Percentiles rank a stretch among this genome's conserved stretches.
Conservation (phyloP, 768 basidiomycete genomes). For the Lactarius akahatsu region DNA sequence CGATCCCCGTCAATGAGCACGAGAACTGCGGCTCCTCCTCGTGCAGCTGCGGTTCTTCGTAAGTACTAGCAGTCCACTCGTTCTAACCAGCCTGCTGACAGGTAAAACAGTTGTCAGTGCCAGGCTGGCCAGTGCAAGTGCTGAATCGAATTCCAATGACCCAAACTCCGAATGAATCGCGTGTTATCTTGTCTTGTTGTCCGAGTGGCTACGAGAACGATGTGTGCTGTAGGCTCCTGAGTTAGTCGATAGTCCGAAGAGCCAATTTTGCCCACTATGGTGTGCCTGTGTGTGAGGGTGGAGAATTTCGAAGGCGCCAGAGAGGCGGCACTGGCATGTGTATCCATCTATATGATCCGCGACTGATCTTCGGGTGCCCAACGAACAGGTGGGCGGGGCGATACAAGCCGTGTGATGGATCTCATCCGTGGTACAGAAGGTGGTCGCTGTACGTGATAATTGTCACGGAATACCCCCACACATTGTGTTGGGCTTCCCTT, state of each 20-base stretch:
- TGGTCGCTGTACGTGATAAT: too few species aligned
- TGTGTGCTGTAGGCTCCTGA: neutral
- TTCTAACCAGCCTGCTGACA: neutral
- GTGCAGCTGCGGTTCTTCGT: slow-evolving; percentile 3
- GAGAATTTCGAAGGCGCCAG: neutral
- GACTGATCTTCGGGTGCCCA: too few species aligned
- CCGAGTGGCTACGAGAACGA: neutral
- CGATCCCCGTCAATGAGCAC: slow-evolving; percentile 6
- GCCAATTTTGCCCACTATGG: too few species aligned
- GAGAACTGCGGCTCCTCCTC: neutral
- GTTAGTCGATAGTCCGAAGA: too few species aligned
- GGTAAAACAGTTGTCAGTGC: slow-evolving; percentile 1
- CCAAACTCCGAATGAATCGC: neutral
- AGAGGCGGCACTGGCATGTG: too few species aligned
- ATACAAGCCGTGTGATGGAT: neutral
- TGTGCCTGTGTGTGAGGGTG: neutral
- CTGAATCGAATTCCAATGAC: neutral
- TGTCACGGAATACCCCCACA: too few species aligned
- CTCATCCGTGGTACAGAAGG: neutral
- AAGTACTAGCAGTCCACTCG: neutral
- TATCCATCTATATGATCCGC: too few species aligned
- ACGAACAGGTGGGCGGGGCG: too few species aligned
- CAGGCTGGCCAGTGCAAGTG: slow-evolving; percentile 12
- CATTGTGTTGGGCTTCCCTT: too few species aligned
- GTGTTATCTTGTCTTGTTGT: neutral